phyloP scores from a whole-genome alignment of 2,329 filamentous ascomycete genomes.

The Fusarium nematophilum region DNA sequence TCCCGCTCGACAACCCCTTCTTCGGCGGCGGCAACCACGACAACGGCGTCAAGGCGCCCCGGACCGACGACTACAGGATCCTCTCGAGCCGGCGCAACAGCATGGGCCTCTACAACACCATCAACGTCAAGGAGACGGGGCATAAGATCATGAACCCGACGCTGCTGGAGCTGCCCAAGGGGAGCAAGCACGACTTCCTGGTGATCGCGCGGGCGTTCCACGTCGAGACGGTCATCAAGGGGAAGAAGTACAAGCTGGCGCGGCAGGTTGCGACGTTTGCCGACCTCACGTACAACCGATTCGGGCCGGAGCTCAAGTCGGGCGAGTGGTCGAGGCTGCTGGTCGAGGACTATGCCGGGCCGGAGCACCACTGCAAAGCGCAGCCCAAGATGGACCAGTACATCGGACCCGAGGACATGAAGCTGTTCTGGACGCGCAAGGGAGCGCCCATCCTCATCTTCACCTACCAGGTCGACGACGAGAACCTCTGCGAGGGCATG shows the following conservation, averaged over 20 bases:
- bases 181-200: slow-evolving; percentile 36
- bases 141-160: slow-evolving; percentile 40
- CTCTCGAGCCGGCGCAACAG: slow-evolving; percentile 34
- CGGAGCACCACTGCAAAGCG: slow-evolving; percentile 37
- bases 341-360: slow-evolving; percentile 34
- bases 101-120: slow-evolving; percentile 34
- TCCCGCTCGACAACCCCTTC: too few relatives aligned
- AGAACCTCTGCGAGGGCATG: slow-evolving; percentile 39
- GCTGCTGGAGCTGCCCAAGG: slow-evolving; percentile 34
- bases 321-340: slow-evolving; percentile 37
- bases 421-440: slow-evolving; percentile 39
- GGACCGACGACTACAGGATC: slow-evolving; percentile 35
- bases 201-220: slow-evolving; percentile 36
- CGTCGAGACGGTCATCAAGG: slow-evolving; percentile 34
- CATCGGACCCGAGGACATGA: slow-evolving; percentile 40
- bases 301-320: slow-evolving; percentile 33
- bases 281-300: slow-evolving; percentile 31
- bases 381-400: slow-evolving; percentile 41
- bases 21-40: too few relatives aligned
- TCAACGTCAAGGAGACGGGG: slow-evolving; percentile 38
- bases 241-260: slow-evolving; percentile 34
- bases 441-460: slow-evolving; percentile 40
- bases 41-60: neutral
- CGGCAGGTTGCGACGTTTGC: slow-evolving; percentile 37
- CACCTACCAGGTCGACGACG: slow-evolving; percentile 37